phyloP scores from a whole-genome alignment of 805 yeast species.

The Candida sonorensis region DNA sequence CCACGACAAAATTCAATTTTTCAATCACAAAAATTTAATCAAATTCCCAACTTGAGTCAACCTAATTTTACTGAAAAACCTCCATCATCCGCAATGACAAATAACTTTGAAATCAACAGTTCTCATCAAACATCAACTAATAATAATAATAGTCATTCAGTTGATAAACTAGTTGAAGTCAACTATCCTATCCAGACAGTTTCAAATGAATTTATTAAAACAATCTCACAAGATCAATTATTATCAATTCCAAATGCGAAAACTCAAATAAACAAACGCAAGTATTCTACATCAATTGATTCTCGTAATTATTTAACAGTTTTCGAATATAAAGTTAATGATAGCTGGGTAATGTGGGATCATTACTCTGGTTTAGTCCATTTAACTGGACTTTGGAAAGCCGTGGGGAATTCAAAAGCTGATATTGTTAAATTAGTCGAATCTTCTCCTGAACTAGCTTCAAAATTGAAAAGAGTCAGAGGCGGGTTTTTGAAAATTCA shows the following conservation, averaged over 20 bases:
- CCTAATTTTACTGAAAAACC: no score
- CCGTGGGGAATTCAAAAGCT: constrained; percentile 61
- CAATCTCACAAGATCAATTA: constrained; percentile 18
- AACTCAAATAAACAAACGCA: constrained; percentile 27
- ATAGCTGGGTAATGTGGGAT: constrained; percentile 81
- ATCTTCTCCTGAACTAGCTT: constrained; percentile 56
- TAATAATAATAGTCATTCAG: no score
- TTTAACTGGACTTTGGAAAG: constrained; percentile 84
- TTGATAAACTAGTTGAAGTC: constrained; percentile 5
- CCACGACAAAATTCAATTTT: no score
- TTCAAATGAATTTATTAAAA: constrained; percentile 7
- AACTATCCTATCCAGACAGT: constrained; percentile 21
- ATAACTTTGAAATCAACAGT: no score
- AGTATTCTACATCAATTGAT: constrained; percentile 68
- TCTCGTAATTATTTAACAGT: constrained; percentile 66
- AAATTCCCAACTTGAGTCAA: no score
- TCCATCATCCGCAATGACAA: no score
- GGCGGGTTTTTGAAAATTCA: constrained; percentile 91
- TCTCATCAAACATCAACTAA: no score
- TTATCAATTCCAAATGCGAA: constrained; percentile 15
- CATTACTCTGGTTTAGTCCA: constrained; percentile 80
- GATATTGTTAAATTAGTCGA: constrained; percentile 71
- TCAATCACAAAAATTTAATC: no score
- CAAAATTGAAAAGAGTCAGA: constrained; percentile 62
- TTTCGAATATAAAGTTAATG: constrained; percentile 61